Evolutionary conservation across 2,329 filamentous ascomycete genomes (phyloP), one percentile per base, ranked within the genome.

Genomic region (Torrubiellomyces zombiae): DNA sequence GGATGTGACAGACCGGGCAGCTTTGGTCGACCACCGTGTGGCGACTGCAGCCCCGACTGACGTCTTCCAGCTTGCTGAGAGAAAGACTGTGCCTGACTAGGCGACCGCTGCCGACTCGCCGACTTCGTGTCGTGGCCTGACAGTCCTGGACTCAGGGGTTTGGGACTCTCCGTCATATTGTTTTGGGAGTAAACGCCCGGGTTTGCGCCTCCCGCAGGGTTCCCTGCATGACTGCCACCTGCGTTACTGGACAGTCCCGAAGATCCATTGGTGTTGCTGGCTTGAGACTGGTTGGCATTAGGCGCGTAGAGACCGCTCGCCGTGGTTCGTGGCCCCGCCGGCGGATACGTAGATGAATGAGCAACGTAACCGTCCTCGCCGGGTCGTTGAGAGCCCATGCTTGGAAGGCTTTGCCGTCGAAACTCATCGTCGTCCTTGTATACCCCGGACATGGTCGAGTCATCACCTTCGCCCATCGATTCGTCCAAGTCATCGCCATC

Each of bases 151-250:
- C 75, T 83, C 20, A 92, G 58, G 4, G 83, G 76, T 43, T 85
- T 91, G 0, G 83, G 82, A 36, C 80, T 91, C 48, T 93, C 82
- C 3, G 78, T 89, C 56, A 92, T 78, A 30, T 57, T 65, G 27
- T 67, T 65, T 34, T 82, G 73, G 7, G 71, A 65, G 44, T 81
- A 91, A 35, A 83, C 64, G 11, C 63, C 65, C 23, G 57, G 56
- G 30, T 55, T 59, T 22, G 54, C 54, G 20, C 53, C 50, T 26
- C 51, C 52, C 15, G 61, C 43, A 6, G 61, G 55, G 28, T 55
- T 60, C 4, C 58, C 47, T 9, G 60, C 58, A 31, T 65, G 62
- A 10, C 43, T 48, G 25, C 49, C 48, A 9, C 40, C 42, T 32
- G 53, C 37, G 28, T 46, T 58, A 32, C 52, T 57, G 10, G 47